These are phyloP conservation scores for Blastobotrys elegans DNA, from an alignment of 1,139 yeast species.

Conservation along the genomic window DNA sequence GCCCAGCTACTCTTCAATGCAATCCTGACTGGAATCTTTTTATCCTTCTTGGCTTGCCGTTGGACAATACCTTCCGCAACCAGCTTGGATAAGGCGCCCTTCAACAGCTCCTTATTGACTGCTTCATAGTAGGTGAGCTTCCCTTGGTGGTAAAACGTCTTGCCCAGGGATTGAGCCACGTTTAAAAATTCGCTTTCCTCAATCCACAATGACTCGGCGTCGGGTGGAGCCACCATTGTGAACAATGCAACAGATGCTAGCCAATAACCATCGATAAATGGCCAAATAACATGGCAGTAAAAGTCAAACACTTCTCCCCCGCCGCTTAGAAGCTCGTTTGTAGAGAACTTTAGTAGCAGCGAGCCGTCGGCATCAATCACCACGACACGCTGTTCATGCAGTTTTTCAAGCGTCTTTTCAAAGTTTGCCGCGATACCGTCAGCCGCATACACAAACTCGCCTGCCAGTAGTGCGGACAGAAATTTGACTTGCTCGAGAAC, in stretches of 20 bases:
- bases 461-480: conserved; percentile 35
- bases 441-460: conserved; percentile 40
- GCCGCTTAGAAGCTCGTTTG: conserved; percentile 32
- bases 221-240: conserved; percentile 30
- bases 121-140: conserved; percentile 40
- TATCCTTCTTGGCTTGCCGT: conserved; percentile 17
- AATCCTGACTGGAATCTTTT: conserved; percentile 14
- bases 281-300: conserved; percentile 42
- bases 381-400: conserved; percentile 33
- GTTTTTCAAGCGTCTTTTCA: conserved; percentile 29
- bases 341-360: conserved; percentile 27
- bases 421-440: conserved; percentile 37
- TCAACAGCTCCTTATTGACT: conserved; percentile 39
- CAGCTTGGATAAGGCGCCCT: conserved; percentile 35
- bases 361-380: conserved; percentile 20
- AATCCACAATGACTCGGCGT: conserved; percentile 25
- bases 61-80: conserved; percentile 34
- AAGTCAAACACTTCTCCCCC: conserved; percentile 39
- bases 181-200: conserved; percentile 33
- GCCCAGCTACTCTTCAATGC: conserved; percentile 22
- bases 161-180: conserved; percentile 37
- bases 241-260: conserved; percentile 37
- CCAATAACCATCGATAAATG: conserved; percentile 44
- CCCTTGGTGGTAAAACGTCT: conserved; percentile 41
- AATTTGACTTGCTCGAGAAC: conserved; percentile 31